Conservation (phyloP, 305 asterid genomes). For the Nicotiana rustica region DNA sequence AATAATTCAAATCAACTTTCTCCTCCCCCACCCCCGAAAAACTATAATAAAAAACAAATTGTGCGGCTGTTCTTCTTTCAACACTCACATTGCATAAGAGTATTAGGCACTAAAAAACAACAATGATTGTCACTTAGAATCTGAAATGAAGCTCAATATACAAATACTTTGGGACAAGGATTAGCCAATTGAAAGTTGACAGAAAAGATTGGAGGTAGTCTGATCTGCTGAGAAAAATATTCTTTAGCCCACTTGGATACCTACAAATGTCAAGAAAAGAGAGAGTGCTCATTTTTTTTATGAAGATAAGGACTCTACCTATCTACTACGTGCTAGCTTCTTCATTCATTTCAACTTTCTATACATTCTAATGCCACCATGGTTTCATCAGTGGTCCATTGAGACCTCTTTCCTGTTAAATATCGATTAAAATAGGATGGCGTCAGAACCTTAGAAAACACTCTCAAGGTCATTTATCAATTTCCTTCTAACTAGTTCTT, state of each 20-base stretch:
- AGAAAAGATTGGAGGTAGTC: background rate
- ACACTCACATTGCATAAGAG: constrained; percentile 27
- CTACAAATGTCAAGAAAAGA: background rate
- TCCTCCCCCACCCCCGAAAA: background rate
- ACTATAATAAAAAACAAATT: background rate
- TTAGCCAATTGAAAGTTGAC: constrained; percentile 27
- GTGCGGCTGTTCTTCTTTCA: constrained; percentile 30
- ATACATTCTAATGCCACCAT: background rate
- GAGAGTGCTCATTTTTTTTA: too few relatives aligned
- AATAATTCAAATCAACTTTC: background rate
- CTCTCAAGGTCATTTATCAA: background rate
- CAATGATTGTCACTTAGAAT: constrained; percentile 26
- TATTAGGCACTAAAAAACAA: constrained; percentile 23
- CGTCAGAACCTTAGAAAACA: background rate
- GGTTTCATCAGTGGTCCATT: too few relatives aligned
- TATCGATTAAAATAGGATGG: background rate
- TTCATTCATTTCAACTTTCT: background rate
- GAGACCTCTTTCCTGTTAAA: background rate
- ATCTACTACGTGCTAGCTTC: background rate
- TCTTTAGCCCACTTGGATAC: constrained; percentile 2
- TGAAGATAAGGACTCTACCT: too few relatives aligned
- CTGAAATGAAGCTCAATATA: constrained; percentile 14
- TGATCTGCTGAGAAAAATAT: constrained; percentile 12
- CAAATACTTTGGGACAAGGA: constrained; percentile 26
- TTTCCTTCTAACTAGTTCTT: background rate